These are phyloP conservation scores for Ilyonectria sp. DNA, from an alignment of 2,329 filamentous ascomycete genomes.

Conservation along the genomic window DNA sequence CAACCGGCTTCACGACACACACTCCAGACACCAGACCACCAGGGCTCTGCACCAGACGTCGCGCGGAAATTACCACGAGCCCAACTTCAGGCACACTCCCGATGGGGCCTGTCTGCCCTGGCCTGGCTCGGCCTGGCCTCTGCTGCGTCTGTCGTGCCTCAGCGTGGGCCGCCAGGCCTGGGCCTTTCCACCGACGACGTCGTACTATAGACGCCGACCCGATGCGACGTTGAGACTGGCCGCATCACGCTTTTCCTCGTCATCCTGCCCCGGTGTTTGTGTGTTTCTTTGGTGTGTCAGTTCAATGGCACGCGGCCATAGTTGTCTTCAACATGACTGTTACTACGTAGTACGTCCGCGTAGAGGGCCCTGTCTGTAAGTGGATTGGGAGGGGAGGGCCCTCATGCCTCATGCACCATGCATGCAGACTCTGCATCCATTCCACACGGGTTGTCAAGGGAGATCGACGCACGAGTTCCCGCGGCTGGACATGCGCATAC, in stretches of 20 bases:
- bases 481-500: background rate
- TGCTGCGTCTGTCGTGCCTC: constrained; percentile 10
- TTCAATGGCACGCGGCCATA: background rate
- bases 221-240: constrained; percentile 14
- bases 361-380: background rate
- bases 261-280: constrained; percentile 13
- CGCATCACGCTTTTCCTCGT: constrained; percentile 24
- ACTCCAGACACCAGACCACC: constrained; percentile 17
- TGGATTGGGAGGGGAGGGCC: constrained; percentile 20
- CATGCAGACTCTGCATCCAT: constrained; percentile 23
- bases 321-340: background rate
- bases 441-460: constrained; percentile 27
- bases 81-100: constrained; percentile 33
- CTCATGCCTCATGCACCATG: constrained; percentile 4
- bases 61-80: constrained; percentile 35
- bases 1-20: constrained; percentile 9
- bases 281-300: constrained; percentile 29
- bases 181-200: background rate
- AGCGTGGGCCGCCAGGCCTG: constrained; percentile 7
- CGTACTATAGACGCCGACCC: background rate
- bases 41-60: constrained; percentile 24
- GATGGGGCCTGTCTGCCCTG: constrained; percentile 17
- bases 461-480: constrained; percentile 12
- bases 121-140: constrained; percentile 7
- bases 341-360: background rate